Conservation (phyloP, 768 basidiomycete genomes). For the Agaricus blazei region DNA sequence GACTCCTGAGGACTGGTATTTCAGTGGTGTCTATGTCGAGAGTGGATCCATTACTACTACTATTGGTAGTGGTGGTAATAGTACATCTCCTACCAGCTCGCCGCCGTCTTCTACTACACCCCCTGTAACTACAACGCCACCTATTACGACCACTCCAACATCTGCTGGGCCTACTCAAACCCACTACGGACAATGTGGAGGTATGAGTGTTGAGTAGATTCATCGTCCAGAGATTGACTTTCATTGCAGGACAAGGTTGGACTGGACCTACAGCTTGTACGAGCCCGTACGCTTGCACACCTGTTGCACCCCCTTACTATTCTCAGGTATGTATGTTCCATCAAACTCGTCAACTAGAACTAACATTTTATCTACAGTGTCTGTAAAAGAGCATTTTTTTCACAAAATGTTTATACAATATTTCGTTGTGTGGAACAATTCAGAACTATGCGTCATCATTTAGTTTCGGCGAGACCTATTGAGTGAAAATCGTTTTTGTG, state of each 20-base stretch:
- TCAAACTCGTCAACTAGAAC: background rate
- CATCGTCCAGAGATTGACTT: background rate
- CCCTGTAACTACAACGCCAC: slow-evolving; percentile 16
- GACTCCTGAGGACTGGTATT: slow-evolving; percentile 51
- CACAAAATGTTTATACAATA: background rate
- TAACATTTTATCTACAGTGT: slow-evolving; percentile 10
- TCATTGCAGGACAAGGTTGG: slow-evolving; percentile 32
- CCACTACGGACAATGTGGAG: slow-evolving; percentile 52
- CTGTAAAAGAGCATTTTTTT: slow-evolving; percentile 8
- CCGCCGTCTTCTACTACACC: slow-evolving; percentile 19
- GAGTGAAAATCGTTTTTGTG: background rate
- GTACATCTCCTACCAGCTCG: slow-evolving; percentile 14
- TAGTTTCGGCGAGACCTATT: slow-evolving; percentile 7
- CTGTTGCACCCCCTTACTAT: slow-evolving; percentile 48
- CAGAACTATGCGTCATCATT: background rate
- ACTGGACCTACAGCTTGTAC: slow-evolving; percentile 43
- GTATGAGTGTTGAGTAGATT: slow-evolving; percentile 18
- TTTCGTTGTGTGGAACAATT: background rate
- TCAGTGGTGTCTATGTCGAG: slow-evolving; percentile 60
- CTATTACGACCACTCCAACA: slow-evolving; percentile 24
- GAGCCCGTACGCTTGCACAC: slow-evolving; percentile 35
- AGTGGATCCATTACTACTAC: slow-evolving; percentile 48
- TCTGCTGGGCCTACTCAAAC: slow-evolving; percentile 35
- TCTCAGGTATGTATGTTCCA: slow-evolving; percentile 35
- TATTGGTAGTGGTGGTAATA: slow-evolving; percentile 32